Conservation (phyloP, 2,329 filamentous ascomycete species). For the Penicillium capsulatum region DNA sequence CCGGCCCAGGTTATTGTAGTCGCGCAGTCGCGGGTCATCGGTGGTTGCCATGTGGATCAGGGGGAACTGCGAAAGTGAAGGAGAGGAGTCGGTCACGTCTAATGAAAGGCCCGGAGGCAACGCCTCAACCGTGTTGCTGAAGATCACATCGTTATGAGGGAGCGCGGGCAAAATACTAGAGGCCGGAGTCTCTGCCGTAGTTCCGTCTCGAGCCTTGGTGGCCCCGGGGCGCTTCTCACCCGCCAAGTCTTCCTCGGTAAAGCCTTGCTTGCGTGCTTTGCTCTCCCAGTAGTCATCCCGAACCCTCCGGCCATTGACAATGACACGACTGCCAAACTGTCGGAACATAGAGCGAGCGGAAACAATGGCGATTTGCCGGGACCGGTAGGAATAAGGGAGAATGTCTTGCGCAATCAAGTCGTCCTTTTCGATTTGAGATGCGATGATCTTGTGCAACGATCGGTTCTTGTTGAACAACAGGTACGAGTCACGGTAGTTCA, state of each 20-base stretch:
- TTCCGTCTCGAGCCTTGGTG: constrained; percentile 79
- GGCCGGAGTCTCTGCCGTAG: constrained; percentile 62
- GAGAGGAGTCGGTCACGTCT: constrained; percentile 57
- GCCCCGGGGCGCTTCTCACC: constrained; percentile 94
- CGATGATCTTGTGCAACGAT: constrained; percentile 96
- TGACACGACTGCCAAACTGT: constrained; percentile 92
- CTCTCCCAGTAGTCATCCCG: constrained; percentile 98
- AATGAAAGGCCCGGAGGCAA: constrained; percentile 66
- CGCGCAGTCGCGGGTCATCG: constrained; percentile 70
- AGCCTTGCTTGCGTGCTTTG: constrained; percentile 94
- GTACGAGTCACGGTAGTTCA: constrained; percentile 96
- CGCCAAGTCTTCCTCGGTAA: constrained; percentile 92
- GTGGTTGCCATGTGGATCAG: constrained; percentile 79
- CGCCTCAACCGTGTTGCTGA: constrained; percentile 70
- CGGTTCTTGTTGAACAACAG: constrained; percentile 97
- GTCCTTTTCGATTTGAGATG: constrained; percentile 92
- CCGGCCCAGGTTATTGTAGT: constrained; percentile 78
- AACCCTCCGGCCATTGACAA: constrained; percentile 82
- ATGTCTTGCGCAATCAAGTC: constrained; percentile 93
- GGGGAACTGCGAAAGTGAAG: constrained; percentile 67
- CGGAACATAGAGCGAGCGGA: constrained; percentile 98
- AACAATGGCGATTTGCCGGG: constrained; percentile 97
- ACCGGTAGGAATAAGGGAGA: constrained; percentile 92
- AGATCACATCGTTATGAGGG: constrained; percentile 81
- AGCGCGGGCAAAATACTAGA: constrained; percentile 58